Conservation (phyloP, 139 green algal species). For the Zygnema cylindricum region DNA sequence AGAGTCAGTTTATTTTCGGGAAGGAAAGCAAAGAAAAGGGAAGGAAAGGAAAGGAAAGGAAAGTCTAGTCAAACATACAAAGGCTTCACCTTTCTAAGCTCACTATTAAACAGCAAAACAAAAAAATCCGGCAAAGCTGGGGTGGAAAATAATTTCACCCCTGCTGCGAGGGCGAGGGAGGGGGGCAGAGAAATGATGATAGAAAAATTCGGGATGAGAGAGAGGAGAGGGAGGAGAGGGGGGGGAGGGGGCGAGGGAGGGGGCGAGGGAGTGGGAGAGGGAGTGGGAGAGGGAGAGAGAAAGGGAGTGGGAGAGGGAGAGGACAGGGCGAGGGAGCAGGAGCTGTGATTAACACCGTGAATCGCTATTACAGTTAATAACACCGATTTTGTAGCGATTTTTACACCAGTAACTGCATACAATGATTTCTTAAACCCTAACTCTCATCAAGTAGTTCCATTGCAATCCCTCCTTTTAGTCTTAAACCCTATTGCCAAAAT, state of each 20-base stretch:
- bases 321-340: not conserved
- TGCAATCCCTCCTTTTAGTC: too few relatives aligned
- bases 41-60: not conserved
- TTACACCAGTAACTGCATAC: too few relatives aligned
- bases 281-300: slow-evolving; percentile 13
- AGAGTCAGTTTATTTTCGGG: too few relatives aligned
- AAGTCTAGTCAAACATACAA: not conserved
- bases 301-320: not conserved
- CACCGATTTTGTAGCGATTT: too few relatives aligned
- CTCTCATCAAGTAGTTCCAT: too few relatives aligned
- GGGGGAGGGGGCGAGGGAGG: not conserved
- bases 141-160: not conserved
- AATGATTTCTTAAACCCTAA: too few relatives aligned
- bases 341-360: too few relatives aligned
- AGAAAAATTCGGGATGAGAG: not conserved
- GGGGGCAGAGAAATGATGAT: not conserved
- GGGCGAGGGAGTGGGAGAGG: not conserved
- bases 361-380: too few relatives aligned
- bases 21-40: not conserved
- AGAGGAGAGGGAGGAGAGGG: not conserved
- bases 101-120: not conserved
- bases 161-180: not conserved
- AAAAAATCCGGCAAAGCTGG: not conserved
- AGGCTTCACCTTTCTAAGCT: not conserved
- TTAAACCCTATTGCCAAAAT: too few relatives aligned